Evolutionary conservation across 2,329 filamentous ascomycete genomes (phyloP), one percentile per base, ranked within the genome.

Genomic region (Colletotrichum gloeosporioides): DNA sequence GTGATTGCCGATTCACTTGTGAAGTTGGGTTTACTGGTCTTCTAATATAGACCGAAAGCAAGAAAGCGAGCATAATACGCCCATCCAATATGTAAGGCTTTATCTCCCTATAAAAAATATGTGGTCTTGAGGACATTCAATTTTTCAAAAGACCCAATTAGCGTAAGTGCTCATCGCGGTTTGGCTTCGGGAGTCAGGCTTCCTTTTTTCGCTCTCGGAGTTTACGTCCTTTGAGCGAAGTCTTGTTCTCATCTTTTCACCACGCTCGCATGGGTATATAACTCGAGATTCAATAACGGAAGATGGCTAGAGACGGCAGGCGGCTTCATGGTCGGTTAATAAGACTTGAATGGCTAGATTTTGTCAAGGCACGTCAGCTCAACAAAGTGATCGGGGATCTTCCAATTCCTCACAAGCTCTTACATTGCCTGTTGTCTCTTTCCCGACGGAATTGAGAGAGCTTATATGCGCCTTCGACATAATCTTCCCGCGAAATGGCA

Each of bases 71-170:
- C 36, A 39, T 4, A 39, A 12, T 34, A 13, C 13, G 32, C 6
- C 0, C 13, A n/a, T 12, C 18, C 4, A 53, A 53, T 0, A 53
- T 13, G 10, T 0, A 1, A 53, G 10, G n/a, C n/a, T 22, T 10
- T 22, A 2, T 22, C 12, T 53, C 6, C 2, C 3, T 4, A 22
- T 2, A 3, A 53, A 8, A 13, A 13, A 53, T 3, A 13, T 2
- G 44, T 53, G n/a, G 44, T 13, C n/a, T 53, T 22, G 3, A 3
- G 6, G 3, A n/a, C 3, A 13, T 49, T 22, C 6, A 6, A 2
- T 6, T 10, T 22, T 49, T 0, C 10, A 7, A 7, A 49, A 49
- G 44, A n/a, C 44, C 10, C 3, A 44, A 9, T 39, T 0, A 4
- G 7, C 34, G 34, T 36, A 1, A 15, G 6, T 7, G 13, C 13